These are phyloP conservation scores for Leishmania amazonensis DNA, from an alignment of 208 protist species.

Conservation along the genomic window DNA sequence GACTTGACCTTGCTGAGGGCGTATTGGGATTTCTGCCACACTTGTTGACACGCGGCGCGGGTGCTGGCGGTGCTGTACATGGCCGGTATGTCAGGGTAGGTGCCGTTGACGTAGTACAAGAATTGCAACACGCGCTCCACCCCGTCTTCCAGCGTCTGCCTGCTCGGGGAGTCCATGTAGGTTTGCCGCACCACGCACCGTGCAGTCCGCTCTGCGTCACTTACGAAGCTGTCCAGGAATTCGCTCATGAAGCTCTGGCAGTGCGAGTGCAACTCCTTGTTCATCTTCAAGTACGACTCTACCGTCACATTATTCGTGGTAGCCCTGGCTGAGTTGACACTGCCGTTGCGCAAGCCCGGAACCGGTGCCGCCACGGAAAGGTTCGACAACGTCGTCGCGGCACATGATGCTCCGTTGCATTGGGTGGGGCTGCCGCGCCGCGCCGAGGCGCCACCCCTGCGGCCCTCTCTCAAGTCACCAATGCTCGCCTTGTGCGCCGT, in stretches of 20 bases:
- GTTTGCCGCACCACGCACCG: slow-evolving; percentile 40
- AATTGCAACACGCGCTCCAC: slow-evolving; percentile 44
- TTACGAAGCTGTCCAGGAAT: slow-evolving; percentile 53
- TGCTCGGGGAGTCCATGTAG: slow-evolving; percentile 52
- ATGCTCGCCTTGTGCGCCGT: not conserved
- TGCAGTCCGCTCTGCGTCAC: slow-evolving; percentile 43
- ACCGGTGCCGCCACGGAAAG: slow-evolving; percentile 21
- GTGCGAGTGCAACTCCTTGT: slow-evolving; percentile 34
- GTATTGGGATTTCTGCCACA: slow-evolving; percentile 54
- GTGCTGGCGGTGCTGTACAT: slow-evolving; percentile 51
- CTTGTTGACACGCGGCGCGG: slow-evolving; percentile 32
- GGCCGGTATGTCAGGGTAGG: slow-evolving; percentile 44
- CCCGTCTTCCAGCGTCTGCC: slow-evolving; percentile 52
- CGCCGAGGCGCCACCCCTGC: not conserved
- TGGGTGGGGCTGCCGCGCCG: slow-evolving; percentile 27
- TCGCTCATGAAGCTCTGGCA: slow-evolving; percentile 45
- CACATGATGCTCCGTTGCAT: slow-evolving; percentile 13
- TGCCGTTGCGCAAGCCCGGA: slow-evolving; percentile 17
- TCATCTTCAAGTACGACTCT: slow-evolving; percentile 35
- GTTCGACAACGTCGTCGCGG: not conserved
- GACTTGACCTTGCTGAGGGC: slow-evolving; percentile 51
- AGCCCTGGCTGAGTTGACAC: slow-evolving; percentile 8
- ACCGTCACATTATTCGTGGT: slow-evolving; percentile 21
- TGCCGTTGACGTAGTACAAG: slow-evolving; percentile 41
- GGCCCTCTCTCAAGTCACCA: not conserved